Evolutionary conservation across 208 protist genomes (phyloP), one percentile per base, ranked within the genome.

Genomic region (Spongospora subterranea): DNA sequence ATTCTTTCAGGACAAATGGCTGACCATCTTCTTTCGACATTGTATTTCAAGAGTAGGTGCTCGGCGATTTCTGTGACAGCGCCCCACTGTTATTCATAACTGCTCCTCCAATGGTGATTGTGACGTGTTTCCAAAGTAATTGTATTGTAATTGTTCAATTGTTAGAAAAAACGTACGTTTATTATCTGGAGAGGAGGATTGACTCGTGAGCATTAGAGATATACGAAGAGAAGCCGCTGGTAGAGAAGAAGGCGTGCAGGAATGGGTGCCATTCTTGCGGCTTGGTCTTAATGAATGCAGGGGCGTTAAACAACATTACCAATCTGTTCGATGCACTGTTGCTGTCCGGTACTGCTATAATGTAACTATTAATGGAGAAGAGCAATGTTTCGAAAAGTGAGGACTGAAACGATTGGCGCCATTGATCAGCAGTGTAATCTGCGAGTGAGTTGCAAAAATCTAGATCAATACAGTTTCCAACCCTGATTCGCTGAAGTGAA

Each of bases 231-330:
- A 82, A 82, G 6, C 71, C n/a, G 71, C 17, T n/a, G 17, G 71
- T 82, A n/a, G 71, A 35, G n/a, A 82, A 82, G 35, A 82, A 43
- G 17, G 71, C 71, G 6, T 82, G 71, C 17, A 82, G 71, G n/a
- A 82, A 82, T 20, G 71, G 17, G n/a, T 43, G n/a, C 71, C 71
- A 82, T 6, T 35, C n/a, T 35, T 43, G 6, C n/a, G 71, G 71
- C 35, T 82, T 82, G 35, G 71, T 82, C n/a, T 6, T 20, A 13
- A 82, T 6, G n/a, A 82, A 82, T 20, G 71, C 71, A 6, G 71
- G 71, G 6, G 71, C 71, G 71, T 82, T n/a, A n/a, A 82, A 82
- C 6, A 82, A 6, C 17, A 35, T n/a, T 6, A 43, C 40, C 6
- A 35, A 39, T 13, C 35, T 6, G 13, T 35, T 35, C 17, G 71